A percentile compares a stretch with the other conserved stretches of the same genome.
phyloP scores from a whole-genome alignment of 495 filamentous ascomycete species.

The Viridothelium virens region DNA sequence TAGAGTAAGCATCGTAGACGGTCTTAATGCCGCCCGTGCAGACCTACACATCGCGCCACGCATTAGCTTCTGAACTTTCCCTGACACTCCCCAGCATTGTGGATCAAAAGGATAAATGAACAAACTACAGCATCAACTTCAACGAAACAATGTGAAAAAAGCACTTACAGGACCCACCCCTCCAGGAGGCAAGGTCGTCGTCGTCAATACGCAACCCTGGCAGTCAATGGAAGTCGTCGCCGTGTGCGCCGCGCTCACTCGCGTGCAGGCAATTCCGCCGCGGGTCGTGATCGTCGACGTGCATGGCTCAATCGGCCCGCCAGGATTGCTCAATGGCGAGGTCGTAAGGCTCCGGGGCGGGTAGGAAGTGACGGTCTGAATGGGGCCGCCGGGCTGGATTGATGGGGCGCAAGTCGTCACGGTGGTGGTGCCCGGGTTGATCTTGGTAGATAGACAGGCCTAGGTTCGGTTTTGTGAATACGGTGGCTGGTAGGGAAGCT shows the following conservation, averaged over 20 bases:
- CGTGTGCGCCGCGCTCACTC: neutral
- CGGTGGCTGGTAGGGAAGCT: neutral
- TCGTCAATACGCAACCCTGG: neutral
- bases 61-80: neutral
- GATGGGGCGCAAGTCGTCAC: constrained; percentile 2
- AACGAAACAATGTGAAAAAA: too few relatives aligned
- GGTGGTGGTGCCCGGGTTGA: neutral
- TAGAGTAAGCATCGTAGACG: neutral
- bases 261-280: neutral
- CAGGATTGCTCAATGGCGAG: neutral
- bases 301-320: neutral
- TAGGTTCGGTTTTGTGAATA: neutral
- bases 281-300: neutral
- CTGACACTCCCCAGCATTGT: too few relatives aligned
- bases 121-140: too few relatives aligned
- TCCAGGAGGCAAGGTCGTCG: neutral
- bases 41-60: neutral
- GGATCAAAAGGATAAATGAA: too few relatives aligned
- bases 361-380: neutral
- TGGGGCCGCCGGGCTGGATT: neutral
- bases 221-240: neutral
- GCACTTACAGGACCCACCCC: constrained; percentile 8
- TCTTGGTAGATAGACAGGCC: neutral
- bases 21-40: constrained; percentile 1
- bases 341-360: neutral